Base-by-base conservation (phyloP, 2,329 filamentous ascomycete species). In the Penicillium sp. region DNA sequence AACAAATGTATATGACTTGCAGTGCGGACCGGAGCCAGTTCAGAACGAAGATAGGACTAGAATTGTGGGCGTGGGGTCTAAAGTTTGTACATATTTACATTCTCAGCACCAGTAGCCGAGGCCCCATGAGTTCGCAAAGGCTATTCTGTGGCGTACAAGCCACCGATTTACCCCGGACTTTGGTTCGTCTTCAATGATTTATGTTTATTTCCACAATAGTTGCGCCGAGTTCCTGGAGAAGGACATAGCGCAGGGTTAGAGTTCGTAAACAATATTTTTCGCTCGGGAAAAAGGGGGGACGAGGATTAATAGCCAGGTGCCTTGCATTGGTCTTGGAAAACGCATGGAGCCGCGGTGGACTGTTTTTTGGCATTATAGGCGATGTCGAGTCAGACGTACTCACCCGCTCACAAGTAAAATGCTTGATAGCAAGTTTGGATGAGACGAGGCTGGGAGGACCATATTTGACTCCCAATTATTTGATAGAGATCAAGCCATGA, bases 101-200 rank as follows among this genome's bases (percentile, higher is more conserved):
- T 43, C 55, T 43, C 53, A 45, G 60, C 51, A 40, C 40, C 37
- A n/a, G 37, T 10, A 37, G 38, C 57, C 45, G 25, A 48, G 45
- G 45, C 25, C 45, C 45, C 45, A 48, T 48, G 26, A 48, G 60
- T 54, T 62, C 53, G 52, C 57, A 54, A 30, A 11, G 28, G 43
- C 48, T 53, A 42, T n/a, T 46, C 10, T 33, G 53, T 62, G 60
- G 60, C 60, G 10, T 51, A 52, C 35, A 56, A 60, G 52, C 60
- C 55, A 59, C 52, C 16, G 4, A 22, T 28, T 35, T 26, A 26
- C 33, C 53, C 40, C 28, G 26, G 22, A 35, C 4, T 54, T 62
- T 62, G 43, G 56, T 33, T 56, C 55, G 28, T 22, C 25, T 37
- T 38, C 35, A 49, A 52, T 30, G 49, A 53, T 52, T 48, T 30